Evolutionary conservation across 1,284 basidiomycete genomes (phyloP).

Genomic region (Papiliotrema flavescens): DNA sequence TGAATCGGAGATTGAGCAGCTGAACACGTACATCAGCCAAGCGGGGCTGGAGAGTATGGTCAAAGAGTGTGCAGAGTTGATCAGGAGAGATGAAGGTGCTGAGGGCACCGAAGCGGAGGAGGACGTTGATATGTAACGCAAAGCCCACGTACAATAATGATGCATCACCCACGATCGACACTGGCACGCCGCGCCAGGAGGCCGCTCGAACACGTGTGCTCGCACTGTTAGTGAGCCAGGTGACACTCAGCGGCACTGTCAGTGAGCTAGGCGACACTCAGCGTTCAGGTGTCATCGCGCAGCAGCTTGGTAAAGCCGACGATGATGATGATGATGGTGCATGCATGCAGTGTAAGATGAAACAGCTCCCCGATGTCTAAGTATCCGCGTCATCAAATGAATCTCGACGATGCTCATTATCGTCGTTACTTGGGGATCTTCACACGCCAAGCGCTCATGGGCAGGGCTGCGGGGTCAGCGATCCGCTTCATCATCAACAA

Average conservation of each 20-base stretch:
- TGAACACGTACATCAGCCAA: conserved; percentile 28
- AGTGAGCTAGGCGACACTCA: no score
- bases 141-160: neutral
- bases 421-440: conserved; percentile 36
- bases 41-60: conserved; percentile 32
- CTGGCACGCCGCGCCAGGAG: no score
- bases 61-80: conserved; percentile 29
- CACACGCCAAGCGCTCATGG: conserved; percentile 47
- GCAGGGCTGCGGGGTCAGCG: conserved; percentile 30
- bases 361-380: no score
- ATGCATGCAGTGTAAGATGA: neutral
- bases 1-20: conserved; percentile 34
- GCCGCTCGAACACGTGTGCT: no score
- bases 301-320: no score
- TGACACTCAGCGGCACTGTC: no score
- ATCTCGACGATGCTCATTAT: neutral
- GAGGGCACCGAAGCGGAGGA: conserved; percentile 6
- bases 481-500: neutral
- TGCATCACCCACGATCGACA: no score
- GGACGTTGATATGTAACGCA: conserved; percentile 6
- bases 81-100: conserved; percentile 21
- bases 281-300: no score
- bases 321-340: neutral
- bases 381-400: neutral
- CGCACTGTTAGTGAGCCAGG: no score